Conservation (phyloP, 2,329 filamentous ascomycete species). For the Colletotrichum shisoi region DNA sequence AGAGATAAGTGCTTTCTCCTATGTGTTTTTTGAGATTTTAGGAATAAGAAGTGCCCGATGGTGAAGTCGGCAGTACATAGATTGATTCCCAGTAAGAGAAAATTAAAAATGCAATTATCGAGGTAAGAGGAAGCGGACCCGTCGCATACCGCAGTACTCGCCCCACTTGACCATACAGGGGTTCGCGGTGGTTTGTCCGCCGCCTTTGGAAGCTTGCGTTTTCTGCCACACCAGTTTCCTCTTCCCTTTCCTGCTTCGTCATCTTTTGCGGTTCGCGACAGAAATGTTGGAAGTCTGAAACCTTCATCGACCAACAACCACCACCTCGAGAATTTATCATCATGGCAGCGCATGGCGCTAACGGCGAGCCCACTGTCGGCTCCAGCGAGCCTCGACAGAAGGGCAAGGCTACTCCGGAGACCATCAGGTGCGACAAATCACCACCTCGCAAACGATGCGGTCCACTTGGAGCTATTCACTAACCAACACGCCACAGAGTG, state of each 20-base stretch:
- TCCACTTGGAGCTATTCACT: neutral
- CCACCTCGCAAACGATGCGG: neutral
- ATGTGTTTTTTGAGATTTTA: neutral
- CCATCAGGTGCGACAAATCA: conserved; percentile 69
- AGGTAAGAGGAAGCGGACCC: neutral
- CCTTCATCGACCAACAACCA: conserved; percentile 29
- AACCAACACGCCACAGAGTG: conserved; percentile 46
- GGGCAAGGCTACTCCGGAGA: conserved; percentile 83
- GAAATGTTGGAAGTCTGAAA: conserved; percentile 8
- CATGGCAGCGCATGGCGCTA: conserved; percentile 62
- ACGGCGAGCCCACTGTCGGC: conserved; percentile 63
- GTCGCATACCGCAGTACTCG: neutral
- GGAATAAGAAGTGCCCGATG: neutral
- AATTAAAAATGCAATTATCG: conserved; percentile 35
- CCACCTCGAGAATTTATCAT: conserved; percentile 52
- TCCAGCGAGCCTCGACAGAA: conserved; percentile 70
- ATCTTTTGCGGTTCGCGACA: conserved; percentile 20
- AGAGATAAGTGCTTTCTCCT: neutral
- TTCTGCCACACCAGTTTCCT: conserved; percentile 38
- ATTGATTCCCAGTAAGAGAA: conserved; percentile 4
- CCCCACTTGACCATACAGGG: neutral
- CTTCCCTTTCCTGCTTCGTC: neutral
- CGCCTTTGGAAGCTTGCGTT: conserved; percentile 30
- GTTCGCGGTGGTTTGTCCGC: conserved; percentile 26
- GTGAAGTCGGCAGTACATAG: neutral